Evolutionary conservation across 768 basidiomycete genomes (phyloP), one percentile per base, ranked within the genome.

Genomic region (Coprinellus aureogranulatus): DNA sequence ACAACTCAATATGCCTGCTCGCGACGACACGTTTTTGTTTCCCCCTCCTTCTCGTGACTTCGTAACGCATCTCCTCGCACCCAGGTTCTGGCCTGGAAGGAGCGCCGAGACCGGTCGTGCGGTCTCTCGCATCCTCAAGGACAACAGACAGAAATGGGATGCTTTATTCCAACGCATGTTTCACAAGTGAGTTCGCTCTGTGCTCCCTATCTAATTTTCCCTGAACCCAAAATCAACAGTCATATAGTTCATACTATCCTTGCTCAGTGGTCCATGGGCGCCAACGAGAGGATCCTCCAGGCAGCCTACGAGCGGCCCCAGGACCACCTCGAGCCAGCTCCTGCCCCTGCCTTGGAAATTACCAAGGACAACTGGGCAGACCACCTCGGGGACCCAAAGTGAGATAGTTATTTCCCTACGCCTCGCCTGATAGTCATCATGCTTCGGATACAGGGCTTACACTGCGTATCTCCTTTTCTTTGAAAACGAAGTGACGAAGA

Each of bases 221-320:
- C n/a, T n/a, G n/a, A n/a, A n/a, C n/a, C n/a, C n/a, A n/a, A n/a
- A n/a, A n/a, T n/a, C n/a, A n/a, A n/a, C n/a, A 77, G 70, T 60
- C 88, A 89, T 69, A 68, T 79, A 28, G 71, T 81, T 2, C 86
- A 88, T 60, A 83, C 81, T 26, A 61, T 80, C 18, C 68, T 87
- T 23, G 83, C 85, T 10, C 76, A 83, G 2, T 89, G 83, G 74
- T 74, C 76, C 0, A 67, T 90, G 11, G 89, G 88, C 1, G 87
- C 80, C 0, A 69, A 75, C 58, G 67, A 63, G 2, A 57, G 66
- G 20, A 62, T 75, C 20, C 69, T 83, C 5, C 56, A 67, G 27
- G 70, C 71, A 6, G 75, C 69, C 3, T 80, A 79, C 61, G 59
- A 74, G 22, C 59, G 58, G 27, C 75, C 79, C 50, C 57, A 64